Evolutionary conservation across 2,329 filamentous ascomycete genomes (phyloP).

Genomic region (Aspergillus brasiliensis): DNA sequence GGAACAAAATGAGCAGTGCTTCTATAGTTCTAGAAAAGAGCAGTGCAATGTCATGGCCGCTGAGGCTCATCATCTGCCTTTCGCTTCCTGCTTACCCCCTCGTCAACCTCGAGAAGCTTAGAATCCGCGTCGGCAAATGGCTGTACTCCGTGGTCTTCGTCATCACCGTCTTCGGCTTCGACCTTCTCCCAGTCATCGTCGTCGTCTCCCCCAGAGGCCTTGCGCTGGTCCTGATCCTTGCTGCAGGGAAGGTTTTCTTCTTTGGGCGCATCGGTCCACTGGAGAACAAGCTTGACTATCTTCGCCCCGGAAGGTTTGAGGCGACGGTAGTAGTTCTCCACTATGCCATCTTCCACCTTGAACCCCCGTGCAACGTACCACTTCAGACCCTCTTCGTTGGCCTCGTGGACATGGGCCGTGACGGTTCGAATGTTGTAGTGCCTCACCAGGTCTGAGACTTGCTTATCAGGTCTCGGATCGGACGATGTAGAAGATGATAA

Average conservation of each 20-base stretch:
- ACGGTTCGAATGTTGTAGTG: slow-evolving; percentile 55
- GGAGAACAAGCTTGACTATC: slow-evolving; percentile 48
- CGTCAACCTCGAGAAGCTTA: slow-evolving; percentile 29
- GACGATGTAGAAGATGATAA: slow-evolving; percentile 9
- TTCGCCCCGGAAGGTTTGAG: slow-evolving; percentile 59
- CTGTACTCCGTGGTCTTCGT: slow-evolving; percentile 35
- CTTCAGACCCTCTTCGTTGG: slow-evolving; percentile 59
- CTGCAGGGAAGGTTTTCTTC: slow-evolving; percentile 4
- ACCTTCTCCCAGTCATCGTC: slow-evolving; percentile 50
- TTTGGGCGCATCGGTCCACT: slow-evolving; percentile 31
- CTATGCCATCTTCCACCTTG: slow-evolving; percentile 49
- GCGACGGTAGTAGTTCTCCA: slow-evolving; percentile 62
- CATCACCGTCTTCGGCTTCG: slow-evolving; percentile 38
- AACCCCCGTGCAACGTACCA: slow-evolving; percentile 66
- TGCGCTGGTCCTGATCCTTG: neutral
- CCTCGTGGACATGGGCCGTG: slow-evolving; percentile 66
- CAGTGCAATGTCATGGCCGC: slow-evolving; percentile 15
- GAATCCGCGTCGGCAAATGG: slow-evolving; percentile 40
- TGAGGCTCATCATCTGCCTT: slow-evolving; percentile 34
- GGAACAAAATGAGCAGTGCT: neutral
- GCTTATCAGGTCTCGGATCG: slow-evolving; percentile 13
- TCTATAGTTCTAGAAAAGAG: neutral
- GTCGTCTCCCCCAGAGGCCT: slow-evolving; percentile 18
- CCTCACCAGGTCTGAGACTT: slow-evolving; percentile 43
- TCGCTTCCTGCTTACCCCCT: slow-evolving; percentile 29